Evolutionary conservation across 177 flowering plant species (phyloP).

Genomic region (Telopea speciosissima): DNA sequence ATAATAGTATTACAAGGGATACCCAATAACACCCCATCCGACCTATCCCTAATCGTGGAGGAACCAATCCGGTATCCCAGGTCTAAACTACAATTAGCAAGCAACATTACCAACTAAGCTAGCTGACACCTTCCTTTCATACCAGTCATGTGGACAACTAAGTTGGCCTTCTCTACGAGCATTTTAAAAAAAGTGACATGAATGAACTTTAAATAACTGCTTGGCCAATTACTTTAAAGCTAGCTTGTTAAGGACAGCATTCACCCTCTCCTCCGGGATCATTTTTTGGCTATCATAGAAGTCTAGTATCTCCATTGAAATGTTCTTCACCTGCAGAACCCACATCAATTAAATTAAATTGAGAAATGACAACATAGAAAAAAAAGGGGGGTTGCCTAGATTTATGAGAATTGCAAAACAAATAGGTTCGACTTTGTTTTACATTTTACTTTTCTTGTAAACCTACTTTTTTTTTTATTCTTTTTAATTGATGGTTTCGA

Average conservation of each 20-base stretch:
- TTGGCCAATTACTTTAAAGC: slow-evolving; percentile 20
- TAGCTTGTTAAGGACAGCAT: slow-evolving; percentile 61
- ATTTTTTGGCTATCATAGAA: slow-evolving; percentile 63
- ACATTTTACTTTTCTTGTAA: too few relatives aligned
- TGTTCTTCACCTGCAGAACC: slow-evolving; percentile 70
- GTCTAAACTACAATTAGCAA: too few relatives aligned
- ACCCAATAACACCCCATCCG: too few relatives aligned
- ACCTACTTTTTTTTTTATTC: too few relatives aligned
- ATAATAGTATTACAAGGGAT: too few relatives aligned
- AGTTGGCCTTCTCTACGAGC: not conserved
- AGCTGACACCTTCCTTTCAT: not conserved
- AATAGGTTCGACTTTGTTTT: too few relatives aligned
- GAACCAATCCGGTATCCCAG: too few relatives aligned
- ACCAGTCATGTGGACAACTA: too few relatives aligned
- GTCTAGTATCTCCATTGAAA: slow-evolving; percentile 91
- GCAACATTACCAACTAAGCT: too few relatives aligned
- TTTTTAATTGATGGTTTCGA: too few relatives aligned
- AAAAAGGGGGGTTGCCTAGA: not conserved
- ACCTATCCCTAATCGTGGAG: too few relatives aligned
- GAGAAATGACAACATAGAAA: not conserved
- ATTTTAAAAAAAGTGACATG: not conserved
- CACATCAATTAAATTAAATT: not conserved
- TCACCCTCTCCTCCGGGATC: slow-evolving; percentile 52
- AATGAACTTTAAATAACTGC: not conserved
- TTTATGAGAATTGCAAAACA: too few relatives aligned